Conservation (phyloP, 176 grass and related monocot genomes). For the Ampelocalamus luodianensis region DNA sequence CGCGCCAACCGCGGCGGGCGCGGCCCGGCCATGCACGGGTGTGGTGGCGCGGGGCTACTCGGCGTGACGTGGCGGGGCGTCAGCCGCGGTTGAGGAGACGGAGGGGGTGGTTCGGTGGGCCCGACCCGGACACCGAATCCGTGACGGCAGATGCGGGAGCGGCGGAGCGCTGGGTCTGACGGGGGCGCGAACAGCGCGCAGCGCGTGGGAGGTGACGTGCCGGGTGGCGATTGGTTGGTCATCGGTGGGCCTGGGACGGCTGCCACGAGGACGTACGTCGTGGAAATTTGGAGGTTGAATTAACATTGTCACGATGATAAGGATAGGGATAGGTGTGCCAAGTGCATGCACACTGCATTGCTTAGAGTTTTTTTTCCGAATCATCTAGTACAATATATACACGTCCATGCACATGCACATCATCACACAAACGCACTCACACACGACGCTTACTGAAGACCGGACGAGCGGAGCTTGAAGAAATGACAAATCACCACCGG, state of each 20-base stretch:
- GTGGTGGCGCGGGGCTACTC: not conserved
- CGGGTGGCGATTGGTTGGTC: not conserved
- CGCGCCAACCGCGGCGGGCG: not conserved
- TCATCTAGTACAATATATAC: too few relatives aligned
- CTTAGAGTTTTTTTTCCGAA: too few relatives aligned
- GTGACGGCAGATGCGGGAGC: conserved; percentile 12
- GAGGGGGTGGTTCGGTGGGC: conserved; percentile 16
- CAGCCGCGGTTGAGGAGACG: conserved; percentile 45
- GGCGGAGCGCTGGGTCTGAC: not conserved
- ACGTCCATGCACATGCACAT: too few relatives aligned
- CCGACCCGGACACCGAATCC: not conserved
- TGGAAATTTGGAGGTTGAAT: not conserved
- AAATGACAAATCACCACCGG: too few relatives aligned
- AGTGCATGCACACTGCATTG: too few relatives aligned
- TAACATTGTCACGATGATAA: not conserved
- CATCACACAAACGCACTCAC: too few relatives aligned
- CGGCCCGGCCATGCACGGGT: not conserved
- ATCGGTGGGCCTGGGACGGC: not conserved
- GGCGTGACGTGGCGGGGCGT: conserved; percentile 49
- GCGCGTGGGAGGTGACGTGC: conserved; percentile 44
- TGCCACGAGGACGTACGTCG: not conserved
- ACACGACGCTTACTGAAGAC: too few relatives aligned
- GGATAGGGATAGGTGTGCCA: too few relatives aligned
- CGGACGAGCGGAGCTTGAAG: too few relatives aligned
- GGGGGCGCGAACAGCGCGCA: not conserved